Base-by-base conservation (phyloP, 2,329 filamentous ascomycete genomes). In the Alternaria rosae region DNA sequence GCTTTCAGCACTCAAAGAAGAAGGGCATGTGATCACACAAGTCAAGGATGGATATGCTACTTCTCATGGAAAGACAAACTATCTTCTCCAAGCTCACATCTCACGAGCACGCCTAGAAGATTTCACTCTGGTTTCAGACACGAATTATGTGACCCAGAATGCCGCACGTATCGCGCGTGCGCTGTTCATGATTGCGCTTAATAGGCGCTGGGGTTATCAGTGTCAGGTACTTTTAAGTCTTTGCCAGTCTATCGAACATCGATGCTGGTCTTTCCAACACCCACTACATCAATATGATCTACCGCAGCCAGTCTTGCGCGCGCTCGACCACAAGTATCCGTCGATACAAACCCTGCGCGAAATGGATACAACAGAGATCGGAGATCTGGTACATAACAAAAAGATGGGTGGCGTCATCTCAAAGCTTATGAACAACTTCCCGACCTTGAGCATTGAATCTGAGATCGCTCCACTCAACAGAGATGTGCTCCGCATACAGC, bases 241-340 rank as follows among this genome's bases (percentile, higher is more conserved):
- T 66, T 96, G 94, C 79, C 98, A 98, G 81, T 97, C 95, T 0
- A 97, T 99, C 58, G 96, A 99, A 80, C 97, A 93, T 80, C 90
- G 93, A 61, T 90, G 97, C 11, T 99, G 95, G 95, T 89, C 94
- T 0, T 97, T 93, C 72, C 91, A 97, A 76, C 95, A 99, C 76
- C 95, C 95, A 0, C 89, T 99, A 51, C 91, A 94, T 70, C 95
- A 99, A 74, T 99, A 99, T 66, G 94, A 98, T 62, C 84, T 99
- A 2, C 91, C 94, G 0, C 89, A 91, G 69, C 89, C 93, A 0
- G 88, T 99, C 0, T 81, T 99, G 10, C 91, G 90, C 54, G 91
- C 97, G 67, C 84, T 99, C 4, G 93, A 98, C 69, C 85, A 90
- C n/a, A 97, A 92, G 72, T 88, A 92, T 1, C 85, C 87, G 2